Evolutionary conservation across 352 stramenopile genomes (phyloP).

Genomic region (Pythium volutum): DNA sequence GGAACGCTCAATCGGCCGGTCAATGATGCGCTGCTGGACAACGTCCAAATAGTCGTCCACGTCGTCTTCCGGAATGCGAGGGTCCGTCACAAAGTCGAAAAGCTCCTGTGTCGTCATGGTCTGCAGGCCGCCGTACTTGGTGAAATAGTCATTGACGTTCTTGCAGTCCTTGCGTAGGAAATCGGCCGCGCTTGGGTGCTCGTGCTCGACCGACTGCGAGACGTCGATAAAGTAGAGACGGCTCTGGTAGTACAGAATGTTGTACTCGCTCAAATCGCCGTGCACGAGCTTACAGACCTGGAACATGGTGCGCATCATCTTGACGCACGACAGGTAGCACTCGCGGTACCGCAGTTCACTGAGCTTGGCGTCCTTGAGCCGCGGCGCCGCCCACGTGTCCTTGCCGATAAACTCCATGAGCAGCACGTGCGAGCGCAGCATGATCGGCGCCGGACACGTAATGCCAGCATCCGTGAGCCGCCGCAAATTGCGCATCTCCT

Average conservation of each 20-base stretch:
- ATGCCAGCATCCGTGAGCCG: constrained; percentile 91
- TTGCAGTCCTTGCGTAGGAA: constrained; percentile 98
- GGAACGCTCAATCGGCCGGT: constrained; percentile 48
- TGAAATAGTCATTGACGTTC: constrained; percentile 98
- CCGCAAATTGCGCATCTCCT: constrained; percentile 98
- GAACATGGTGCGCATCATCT: constrained; percentile 97
- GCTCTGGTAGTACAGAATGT: constrained; percentile 98
- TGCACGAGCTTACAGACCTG: constrained; percentile 96
- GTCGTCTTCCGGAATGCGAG: constrained; percentile 57
- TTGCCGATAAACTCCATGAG: constrained; percentile 99
- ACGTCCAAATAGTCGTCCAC: constrained; percentile 87
- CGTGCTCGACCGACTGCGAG: constrained; percentile 97
- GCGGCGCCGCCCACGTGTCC: constrained; percentile 93
- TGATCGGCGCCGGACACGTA: constrained; percentile 87
- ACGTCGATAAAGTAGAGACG: constrained; percentile 99
- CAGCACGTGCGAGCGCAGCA: constrained; percentile 97
- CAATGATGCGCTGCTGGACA: constrained; percentile 89
- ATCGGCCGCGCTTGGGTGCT: constrained; percentile 96
- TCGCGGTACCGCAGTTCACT: constrained; percentile 90
- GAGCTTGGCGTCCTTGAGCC: constrained; percentile 94
- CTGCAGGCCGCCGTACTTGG: constrained; percentile 84
- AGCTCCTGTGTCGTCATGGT: constrained; percentile 95
- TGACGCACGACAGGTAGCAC: constrained; percentile 94
- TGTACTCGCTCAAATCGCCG: constrained; percentile 99
- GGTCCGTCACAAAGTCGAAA: constrained; percentile 96